Evolutionary conservation across 2,329 filamentous ascomycete genomes (phyloP), one percentile per base, ranked within the genome.

Genomic region (Neoarthrinium moseri): DNA sequence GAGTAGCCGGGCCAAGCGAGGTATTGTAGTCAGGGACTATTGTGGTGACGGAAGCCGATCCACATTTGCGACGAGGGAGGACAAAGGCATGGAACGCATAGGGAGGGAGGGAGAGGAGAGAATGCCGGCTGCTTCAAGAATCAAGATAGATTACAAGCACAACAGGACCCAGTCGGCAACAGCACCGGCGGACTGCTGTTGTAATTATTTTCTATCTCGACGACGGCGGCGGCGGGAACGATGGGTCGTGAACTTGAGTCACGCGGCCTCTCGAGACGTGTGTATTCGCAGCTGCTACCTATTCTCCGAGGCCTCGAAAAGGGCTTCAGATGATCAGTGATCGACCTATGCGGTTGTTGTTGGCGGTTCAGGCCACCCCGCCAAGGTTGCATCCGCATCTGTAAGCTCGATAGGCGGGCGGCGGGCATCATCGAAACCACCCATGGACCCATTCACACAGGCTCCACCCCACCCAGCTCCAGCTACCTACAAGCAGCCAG

Each of bases 321-420:
- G 30, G 24, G 37, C 37, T 40, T 40, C 37, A 40, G 37, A 40
- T 40, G 37, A 40, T 40, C 37, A 40, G 30, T 40, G 37, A 40
- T 40, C 37, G 30, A 27, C 15, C 23, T 24, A 29, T 18, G 35
- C 35, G 21, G n/a, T 11, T 38, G 32, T 34, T 34, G 8, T 17
- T 34, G 32, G 8, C 32, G n/a, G n/a, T n/a, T n/a, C n/a, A n/a
- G n/a, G n/a, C n/a, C n/a, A n/a, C n/a, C n/a, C n/a, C n/a, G n/a
- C n/a, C n/a, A n/a, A n/a, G n/a, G n/a, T n/a, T n/a, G n/a, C n/a
- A n/a, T n/a, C n/a, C n/a, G n/a, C n/a, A n/a, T n/a, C n/a, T n/a
- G n/a, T n/a, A n/a, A n/a, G n/a, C n/a, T n/a, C n/a, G n/a, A n/a
- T n/a, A n/a, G n/a, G n/a, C n/a, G n/a, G n/a, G n/a, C n/a, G n/a